Evolutionary conservation across 2,329 filamentous ascomycete species (phyloP).

Genomic region (Fusarium subglutinans): DNA sequence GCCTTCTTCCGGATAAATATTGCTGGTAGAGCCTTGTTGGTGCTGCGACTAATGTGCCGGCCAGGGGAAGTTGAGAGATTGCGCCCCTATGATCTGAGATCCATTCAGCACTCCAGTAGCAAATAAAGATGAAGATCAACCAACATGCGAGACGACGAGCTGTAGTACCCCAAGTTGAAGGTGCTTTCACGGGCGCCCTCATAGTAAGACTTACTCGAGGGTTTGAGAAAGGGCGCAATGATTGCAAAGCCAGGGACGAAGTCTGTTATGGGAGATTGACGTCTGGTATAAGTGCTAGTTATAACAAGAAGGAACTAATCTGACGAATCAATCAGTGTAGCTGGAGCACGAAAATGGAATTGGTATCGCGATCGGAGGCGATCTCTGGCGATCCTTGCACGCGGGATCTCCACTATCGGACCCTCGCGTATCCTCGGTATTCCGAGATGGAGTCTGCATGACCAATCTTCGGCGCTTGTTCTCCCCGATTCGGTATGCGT

Average conservation of each 20-base stretch:
- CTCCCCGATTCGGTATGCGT: background rate
- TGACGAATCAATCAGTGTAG: background rate
- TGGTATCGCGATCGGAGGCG: background rate
- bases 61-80: slow-evolving; percentile 1
- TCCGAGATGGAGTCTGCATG: background rate
- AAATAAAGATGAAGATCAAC: slow-evolving; percentile 30
- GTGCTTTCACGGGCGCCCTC: slow-evolving; percentile 2
- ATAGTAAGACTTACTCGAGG: background rate
- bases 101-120: slow-evolving; percentile 33
- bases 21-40: slow-evolving; percentile 3
- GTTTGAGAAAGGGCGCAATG: background rate
- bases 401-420: slow-evolving; percentile 12
- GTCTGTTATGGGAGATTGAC: background rate
- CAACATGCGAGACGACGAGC: slow-evolving; percentile 32
- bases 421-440: slow-evolving; percentile 4
- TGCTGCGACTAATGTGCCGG: background rate
- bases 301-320: background rate
- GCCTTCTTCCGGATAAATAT: background rate
- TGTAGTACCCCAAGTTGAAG: slow-evolving; percentile 6
- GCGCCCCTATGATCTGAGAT: slow-evolving; percentile 23
- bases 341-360: background rate
- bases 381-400: background rate
- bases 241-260: background rate
- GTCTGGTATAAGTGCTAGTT: background rate
- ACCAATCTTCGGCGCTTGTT: background rate